Percentiles rank a stretch among this genome's conserved stretches.
Conservation (phyloP, 2,329 filamentous ascomycete species). For the Seiridium cupressi region DNA sequence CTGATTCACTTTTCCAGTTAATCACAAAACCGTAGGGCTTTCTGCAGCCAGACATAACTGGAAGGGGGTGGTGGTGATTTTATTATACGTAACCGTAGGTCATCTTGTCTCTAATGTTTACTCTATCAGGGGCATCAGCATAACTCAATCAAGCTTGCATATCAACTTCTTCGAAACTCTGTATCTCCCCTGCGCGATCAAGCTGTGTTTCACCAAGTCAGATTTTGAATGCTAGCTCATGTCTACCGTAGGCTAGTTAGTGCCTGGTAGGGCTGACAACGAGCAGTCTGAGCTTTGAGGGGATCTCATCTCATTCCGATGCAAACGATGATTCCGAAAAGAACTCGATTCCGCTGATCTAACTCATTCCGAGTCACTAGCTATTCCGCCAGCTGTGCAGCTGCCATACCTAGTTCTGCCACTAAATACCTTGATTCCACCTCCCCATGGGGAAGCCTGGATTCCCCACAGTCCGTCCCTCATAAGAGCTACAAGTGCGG, state of each 20-base stretch:
- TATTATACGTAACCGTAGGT: neutral
- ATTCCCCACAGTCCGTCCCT: neutral
- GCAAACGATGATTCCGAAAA: too few relatives aligned
- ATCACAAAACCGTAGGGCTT: too few relatives aligned
- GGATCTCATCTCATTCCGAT: too few relatives aligned
- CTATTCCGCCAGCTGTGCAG: neutral
- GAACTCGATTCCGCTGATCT: too few relatives aligned
- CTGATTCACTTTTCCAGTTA: too few relatives aligned
- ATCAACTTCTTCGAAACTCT: neutral
- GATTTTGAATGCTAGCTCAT: too few relatives aligned
- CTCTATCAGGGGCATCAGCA: neutral
- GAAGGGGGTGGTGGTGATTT: neutral
- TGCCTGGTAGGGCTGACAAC: too few relatives aligned
- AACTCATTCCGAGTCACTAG: too few relatives aligned
- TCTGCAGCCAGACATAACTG: too few relatives aligned
- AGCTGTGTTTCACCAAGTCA: neutral
- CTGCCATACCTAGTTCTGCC: neutral
- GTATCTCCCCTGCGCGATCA: neutral
- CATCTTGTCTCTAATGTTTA: neutral
- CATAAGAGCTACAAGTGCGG: neutral
- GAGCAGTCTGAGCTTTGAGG: too few relatives aligned
- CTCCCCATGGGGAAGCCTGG: neutral
- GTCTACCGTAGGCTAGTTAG: too few relatives aligned
- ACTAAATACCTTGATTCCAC: neutral
- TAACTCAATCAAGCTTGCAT: constrained; percentile 8